Evolutionary conservation across 352 stramenopile species (phyloP).

Genomic region (Globisporangium acanthophoron): DNA sequence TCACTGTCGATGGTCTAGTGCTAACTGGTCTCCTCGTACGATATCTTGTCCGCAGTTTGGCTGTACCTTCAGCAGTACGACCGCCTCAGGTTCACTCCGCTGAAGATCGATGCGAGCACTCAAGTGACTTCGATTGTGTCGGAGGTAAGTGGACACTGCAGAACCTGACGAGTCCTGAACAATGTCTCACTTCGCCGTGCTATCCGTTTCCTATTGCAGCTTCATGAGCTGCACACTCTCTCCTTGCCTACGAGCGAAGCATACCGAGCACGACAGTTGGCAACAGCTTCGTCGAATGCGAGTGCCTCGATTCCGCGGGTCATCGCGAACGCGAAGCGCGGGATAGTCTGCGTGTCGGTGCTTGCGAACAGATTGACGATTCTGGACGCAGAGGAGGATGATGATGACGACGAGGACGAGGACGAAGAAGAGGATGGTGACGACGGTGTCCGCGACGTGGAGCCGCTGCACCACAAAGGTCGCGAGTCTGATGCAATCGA

Average conservation of each 20-base stretch:
- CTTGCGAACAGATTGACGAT: constrained; percentile 31
- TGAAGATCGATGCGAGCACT: not conserved
- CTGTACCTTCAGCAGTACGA: constrained; percentile 39
- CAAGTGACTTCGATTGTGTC: not conserved
- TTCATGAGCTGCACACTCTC: not conserved
- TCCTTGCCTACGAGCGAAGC: constrained; percentile 1
- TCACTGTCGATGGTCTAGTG: not conserved
- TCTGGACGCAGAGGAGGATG: constrained; percentile 56
- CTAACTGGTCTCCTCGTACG: not conserved
- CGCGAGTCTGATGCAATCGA: constrained; percentile 24
- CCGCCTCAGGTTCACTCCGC: constrained; percentile 19
- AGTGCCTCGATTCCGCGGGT: constrained; percentile 17
- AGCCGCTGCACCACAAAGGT: not conserved
- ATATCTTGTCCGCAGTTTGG: constrained; percentile 19
- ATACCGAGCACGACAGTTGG: constrained; percentile 16
- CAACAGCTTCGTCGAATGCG: constrained; percentile 6
- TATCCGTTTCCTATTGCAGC: not conserved
- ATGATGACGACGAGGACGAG: constrained; percentile 26
- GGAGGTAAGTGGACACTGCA: constrained; percentile 4
- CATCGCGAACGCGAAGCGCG: constrained; percentile 42
- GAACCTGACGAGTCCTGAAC: not conserved
- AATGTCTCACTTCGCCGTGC: not conserved
- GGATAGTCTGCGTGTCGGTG: constrained; percentile 42
- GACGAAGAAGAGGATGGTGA: constrained; percentile 3
- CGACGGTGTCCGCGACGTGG: not conserved